Evolutionary conservation across 139 green algal genomes (phyloP).

Genomic region (Pycnococcus provasolii): DNA sequence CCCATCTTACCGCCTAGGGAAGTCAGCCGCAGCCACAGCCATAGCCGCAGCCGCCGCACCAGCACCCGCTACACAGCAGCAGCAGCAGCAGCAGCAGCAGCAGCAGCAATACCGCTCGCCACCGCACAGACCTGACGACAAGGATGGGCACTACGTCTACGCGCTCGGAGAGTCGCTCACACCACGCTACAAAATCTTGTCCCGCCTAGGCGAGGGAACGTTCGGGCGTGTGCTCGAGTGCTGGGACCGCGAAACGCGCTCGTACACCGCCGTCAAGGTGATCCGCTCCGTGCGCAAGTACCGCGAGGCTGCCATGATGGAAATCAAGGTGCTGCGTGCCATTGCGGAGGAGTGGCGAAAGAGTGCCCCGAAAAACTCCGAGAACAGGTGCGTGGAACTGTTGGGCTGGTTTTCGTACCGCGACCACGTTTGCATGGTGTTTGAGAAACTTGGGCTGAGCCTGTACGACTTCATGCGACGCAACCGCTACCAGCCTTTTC

Average conservation of each 20-base stretch:
- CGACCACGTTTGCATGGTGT: constrained; percentile 97
- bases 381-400: too few species aligned
- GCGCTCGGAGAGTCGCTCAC: constrained; percentile 41
- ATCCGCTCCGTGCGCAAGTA: constrained; percentile 96
- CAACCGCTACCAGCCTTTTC: constrained; percentile 85
- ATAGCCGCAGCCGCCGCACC: too few species aligned
- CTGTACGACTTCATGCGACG: constrained; percentile 90
- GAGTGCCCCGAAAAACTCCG: too few species aligned
- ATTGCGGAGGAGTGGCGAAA: constrained; percentile 47
- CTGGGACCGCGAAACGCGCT: constrained; percentile 75
- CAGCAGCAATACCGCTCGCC: neutral
- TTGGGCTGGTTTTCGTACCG: constrained; percentile 94
- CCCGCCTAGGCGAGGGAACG: constrained; percentile 51
- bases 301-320: constrained; percentile 92
- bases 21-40: too few species aligned
- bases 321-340: constrained; percentile 76
- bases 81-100: neutral
- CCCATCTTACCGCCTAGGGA: too few species aligned
- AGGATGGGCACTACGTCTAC: constrained; percentile 42
- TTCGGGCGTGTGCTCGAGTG: constrained; percentile 94
- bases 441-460: constrained; percentile 83
- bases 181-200: constrained; percentile 18
- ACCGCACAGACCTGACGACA: constrained; percentile 30
- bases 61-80: neutral
- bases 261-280: constrained; percentile 74